Conservation (phyloP, 31 red algal species). For the Endocladia muricata region DNA sequence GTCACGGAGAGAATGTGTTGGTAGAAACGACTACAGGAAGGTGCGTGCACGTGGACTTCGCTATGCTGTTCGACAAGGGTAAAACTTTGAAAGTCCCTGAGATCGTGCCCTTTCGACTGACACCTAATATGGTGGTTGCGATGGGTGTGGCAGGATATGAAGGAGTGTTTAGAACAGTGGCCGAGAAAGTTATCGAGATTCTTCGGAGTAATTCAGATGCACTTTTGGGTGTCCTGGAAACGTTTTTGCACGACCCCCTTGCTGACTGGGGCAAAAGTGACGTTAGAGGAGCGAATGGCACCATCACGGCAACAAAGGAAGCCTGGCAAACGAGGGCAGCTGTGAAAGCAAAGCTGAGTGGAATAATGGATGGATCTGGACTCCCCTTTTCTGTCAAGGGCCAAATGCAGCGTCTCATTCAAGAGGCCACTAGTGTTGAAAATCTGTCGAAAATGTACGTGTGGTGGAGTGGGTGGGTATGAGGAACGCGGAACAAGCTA, state of each 20-base stretch:
- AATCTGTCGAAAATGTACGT: slow-evolving; percentile 92
- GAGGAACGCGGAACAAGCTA: no score
- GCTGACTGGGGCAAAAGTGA: slow-evolving; percentile 77
- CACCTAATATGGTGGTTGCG: slow-evolving; percentile 86
- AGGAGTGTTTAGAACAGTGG: slow-evolving; percentile 53
- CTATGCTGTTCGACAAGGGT: slow-evolving; percentile 96
- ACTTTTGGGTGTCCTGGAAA: slow-evolving; percentile 85
- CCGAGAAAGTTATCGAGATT: slow-evolving; percentile 60
- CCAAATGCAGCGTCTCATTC: slow-evolving; percentile 87
- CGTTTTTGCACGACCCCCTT: slow-evolving; percentile 94
- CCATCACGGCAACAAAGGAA: slow-evolving; percentile 12
- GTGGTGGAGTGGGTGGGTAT: slow-evolving; percentile 88
- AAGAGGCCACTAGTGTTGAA: slow-evolving; percentile 68
- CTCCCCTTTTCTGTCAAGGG: slow-evolving; percentile 77
- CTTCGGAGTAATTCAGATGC: slow-evolving; percentile 77
- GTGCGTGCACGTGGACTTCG: slow-evolving; percentile 99
- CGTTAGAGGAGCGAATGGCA: background rate
- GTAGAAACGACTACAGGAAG: slow-evolving; percentile 79
- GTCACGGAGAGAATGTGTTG: slow-evolving; percentile 95
- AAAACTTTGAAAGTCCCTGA: slow-evolving; percentile 85
- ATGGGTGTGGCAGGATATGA: slow-evolving; percentile 87
- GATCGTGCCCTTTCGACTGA: slow-evolving; percentile 96
- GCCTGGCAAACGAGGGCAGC: slow-evolving; percentile 54
- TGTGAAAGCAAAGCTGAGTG: slow-evolving; percentile 72
- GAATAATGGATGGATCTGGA: slow-evolving; percentile 63